A percentile compares a stretch with the other conserved stretches of the same genome.
phyloP scores from a whole-genome alignment of 2,329 filamentous ascomycete species.

The Pyricularia sp. region DNA sequence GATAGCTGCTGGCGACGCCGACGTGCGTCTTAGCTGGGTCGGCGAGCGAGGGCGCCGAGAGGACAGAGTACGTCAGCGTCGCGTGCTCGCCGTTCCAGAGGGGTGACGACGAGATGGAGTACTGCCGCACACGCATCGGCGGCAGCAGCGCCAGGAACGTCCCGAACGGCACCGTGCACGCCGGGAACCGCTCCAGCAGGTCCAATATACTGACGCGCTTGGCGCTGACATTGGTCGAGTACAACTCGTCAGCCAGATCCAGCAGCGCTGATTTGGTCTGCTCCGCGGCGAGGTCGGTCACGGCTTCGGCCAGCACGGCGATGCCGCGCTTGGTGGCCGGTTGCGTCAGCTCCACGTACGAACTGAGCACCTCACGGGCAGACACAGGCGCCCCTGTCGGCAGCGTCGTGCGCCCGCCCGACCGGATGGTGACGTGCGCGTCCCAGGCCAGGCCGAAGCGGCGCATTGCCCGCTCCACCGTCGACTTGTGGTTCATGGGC shows the following conservation, averaged over 20 bases:
- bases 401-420: conserved; percentile 37
- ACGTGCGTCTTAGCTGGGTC: conserved; percentile 35
- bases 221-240: conserved; percentile 36
- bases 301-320: conserved; percentile 19
- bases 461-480: conserved; percentile 53
- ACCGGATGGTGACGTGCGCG: conserved; percentile 50
- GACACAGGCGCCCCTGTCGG: conserved; percentile 48
- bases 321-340: conserved; percentile 58
- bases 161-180: conserved; percentile 51
- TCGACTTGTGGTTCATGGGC: conserved; percentile 57
- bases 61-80: conserved; percentile 60
- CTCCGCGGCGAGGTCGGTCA: conserved; percentile 9
- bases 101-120: conserved; percentile 70
- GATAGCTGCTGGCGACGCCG: conserved; percentile 54
- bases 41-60: conserved; percentile 45
- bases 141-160: conserved; percentile 64
- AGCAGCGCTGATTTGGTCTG: conserved; percentile 29
- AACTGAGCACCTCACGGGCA: conserved; percentile 53
- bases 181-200: conserved; percentile 54
- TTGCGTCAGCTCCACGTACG: conserved; percentile 65
- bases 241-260: conserved; percentile 35
- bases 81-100: conserved; percentile 45
- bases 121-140: conserved; percentile 70
- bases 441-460: conserved; percentile 63
- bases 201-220: conserved; percentile 59